Percentiles rank a stretch among this genome's conserved stretches.
Evolutionary conservation across 192 early-diverging fungal genomes (phyloP).

Genomic region (Podila epigama): DNA sequence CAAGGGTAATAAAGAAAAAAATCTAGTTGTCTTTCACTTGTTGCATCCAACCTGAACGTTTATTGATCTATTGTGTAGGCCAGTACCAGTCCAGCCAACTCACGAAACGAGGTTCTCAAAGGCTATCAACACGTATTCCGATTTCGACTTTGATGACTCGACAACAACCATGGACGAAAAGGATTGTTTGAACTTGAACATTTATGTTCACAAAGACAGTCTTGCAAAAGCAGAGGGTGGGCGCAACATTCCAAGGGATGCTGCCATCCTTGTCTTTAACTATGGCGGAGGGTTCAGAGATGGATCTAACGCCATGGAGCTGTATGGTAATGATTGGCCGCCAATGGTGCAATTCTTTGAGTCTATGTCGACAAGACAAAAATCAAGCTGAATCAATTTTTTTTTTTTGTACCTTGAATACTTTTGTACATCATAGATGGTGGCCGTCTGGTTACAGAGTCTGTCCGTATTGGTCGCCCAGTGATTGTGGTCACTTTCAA

Average conservation of each 20-base stretch:
- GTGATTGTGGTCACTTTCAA: slow-evolving; percentile 57
- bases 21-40: no score
- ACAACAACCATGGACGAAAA: slow-evolving; percentile 2
- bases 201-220: slow-evolving; percentile 22
- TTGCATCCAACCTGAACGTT: background rate
- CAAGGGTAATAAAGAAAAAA: slow-evolving; percentile 10
- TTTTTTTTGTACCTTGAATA: background rate
- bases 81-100: slow-evolving; percentile 11
- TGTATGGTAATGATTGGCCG: slow-evolving; percentile 15
- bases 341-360: no score
- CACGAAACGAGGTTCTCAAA: background rate
- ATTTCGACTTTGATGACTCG: slow-evolving; percentile 1
- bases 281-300: slow-evolving; percentile 29
- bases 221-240: background rate
- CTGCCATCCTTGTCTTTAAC: slow-evolving; percentile 19
- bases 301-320: slow-evolving; percentile 19
- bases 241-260: background rate
- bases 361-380: background rate
- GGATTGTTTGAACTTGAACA: slow-evolving; percentile 39
- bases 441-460: slow-evolving; percentile 16
- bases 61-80: background rate
- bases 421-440: slow-evolving; percentile 8
- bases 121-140: background rate
- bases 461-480: slow-evolving; percentile 21
- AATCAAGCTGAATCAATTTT: background rate